phyloP scores from a whole-genome alignment of 2,329 filamentous ascomycete genomes.

The Lecanicillium sp. region DNA sequence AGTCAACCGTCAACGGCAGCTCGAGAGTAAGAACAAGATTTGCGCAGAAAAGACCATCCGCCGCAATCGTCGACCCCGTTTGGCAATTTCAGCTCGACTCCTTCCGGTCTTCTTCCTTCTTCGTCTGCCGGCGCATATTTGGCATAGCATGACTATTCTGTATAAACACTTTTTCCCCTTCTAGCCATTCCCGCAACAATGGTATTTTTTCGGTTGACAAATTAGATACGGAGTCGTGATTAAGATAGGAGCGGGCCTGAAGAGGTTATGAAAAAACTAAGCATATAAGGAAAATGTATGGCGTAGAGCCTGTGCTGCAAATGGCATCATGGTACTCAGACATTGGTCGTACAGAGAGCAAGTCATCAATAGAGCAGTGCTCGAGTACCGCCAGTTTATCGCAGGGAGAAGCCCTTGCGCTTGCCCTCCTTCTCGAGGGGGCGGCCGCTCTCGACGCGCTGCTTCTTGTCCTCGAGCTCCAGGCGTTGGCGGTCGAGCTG shows the following conservation, averaged over 20 bases:
- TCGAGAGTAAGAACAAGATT: conserved; percentile 5
- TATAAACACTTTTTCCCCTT: conserved; percentile 14
- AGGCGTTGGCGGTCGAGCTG: conserved; percentile 90
- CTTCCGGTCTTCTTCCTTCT: background rate
- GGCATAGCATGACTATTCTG: conserved; percentile 14
- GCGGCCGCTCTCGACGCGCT: conserved; percentile 86
- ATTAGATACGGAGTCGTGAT: conserved; percentile 35
- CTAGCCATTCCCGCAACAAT: conserved; percentile 13
- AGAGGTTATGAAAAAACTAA: conserved; percentile 31
- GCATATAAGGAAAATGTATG: conserved; percentile 44
- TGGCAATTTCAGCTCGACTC: background rate
- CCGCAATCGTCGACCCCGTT: background rate
- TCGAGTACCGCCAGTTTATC: conserved; percentile 50
- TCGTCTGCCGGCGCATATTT: conserved; percentile 11
- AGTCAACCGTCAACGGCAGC: conserved; percentile 11
- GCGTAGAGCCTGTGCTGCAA: conserved; percentile 53
- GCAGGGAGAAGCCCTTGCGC: conserved; percentile 98
- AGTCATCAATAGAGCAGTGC: conserved; percentile 19
- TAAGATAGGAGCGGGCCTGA: conserved; percentile 33
- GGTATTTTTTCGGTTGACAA: conserved; percentile 13
- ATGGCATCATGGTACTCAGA: conserved; percentile 53
- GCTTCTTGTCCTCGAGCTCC: conserved; percentile 98
- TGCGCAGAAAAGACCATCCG: background rate
- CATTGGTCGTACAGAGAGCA: conserved; percentile 43
- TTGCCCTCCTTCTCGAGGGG: conserved; percentile 97